Base-by-base conservation (phyloP, 345 rosid species). In the Citrus medica region DNA sequence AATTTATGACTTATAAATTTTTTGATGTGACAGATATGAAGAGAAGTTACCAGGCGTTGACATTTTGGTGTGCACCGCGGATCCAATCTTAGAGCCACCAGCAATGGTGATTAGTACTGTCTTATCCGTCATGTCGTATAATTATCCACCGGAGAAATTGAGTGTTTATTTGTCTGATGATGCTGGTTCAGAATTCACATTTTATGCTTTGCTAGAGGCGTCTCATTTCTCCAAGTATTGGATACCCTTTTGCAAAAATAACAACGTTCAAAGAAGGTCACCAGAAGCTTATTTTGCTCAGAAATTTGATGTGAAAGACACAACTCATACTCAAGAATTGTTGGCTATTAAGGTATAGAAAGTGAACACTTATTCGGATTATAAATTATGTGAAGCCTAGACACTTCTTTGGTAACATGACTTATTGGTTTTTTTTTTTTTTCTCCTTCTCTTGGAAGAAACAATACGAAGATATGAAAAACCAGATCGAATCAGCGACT, bases 41-140 rank as follows among this genome's bases (percentile, higher is more conserved):
- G 79, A 79, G 9, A 73, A 73, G 71, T 68, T 87, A 48, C 88
- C 88, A 2, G 65, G 74, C 4, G 81, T 87, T 3, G 90, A 85
- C 56, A 71, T 85, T 6, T 87, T 85, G 10, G 82, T 83, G 28
- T 87, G 90, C 88, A 85, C 90, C 38, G 88, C 90, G 0, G 88
- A 87, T 58, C 87, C 85, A 19, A 9, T 9, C 5, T 63, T 82
- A 35, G 90, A 87, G 85, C 88, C 90, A 28, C 88, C 88, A 4
- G 65, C 58, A 8, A 13, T 87, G 87, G 88, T 85, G 76, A 48
- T 85, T 5, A 82, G 79, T 80, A 87, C 88, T 1, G 74, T 87
- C 46, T 73, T 87, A 51, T 85, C 90, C 2, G 74, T 69, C 27
- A 77, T 85, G 85, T 64, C 86, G 19, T 81, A 76, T 53, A 76